Base-by-base conservation (phyloP, 2,329 filamentous ascomycete genomes). In the Fusarium musae region DNA sequence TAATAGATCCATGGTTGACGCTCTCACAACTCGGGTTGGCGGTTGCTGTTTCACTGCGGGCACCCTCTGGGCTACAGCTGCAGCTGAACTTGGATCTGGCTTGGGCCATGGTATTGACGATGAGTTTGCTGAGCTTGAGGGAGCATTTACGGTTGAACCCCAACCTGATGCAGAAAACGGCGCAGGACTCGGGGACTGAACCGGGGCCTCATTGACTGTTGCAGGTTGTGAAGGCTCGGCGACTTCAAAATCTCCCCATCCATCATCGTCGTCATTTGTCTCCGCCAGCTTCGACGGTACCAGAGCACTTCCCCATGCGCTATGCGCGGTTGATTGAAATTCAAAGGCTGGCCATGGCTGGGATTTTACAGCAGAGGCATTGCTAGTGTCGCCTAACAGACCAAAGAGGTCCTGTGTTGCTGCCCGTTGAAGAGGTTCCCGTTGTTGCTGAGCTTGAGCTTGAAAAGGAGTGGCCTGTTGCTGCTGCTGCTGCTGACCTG, bases 231-330 rank as follows among this genome's bases (percentile, higher is more conserved):
- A 69, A 52, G 82, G 79, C 42, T 85, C 81, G 21, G 89, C 89
- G 49, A 87, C 85, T 79, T 92, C 90, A 76, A 93, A 93, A 62
- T 92, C 91, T 2, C 91, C 91, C 87, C 91, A 93, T 34, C 86
- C 88, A 76, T 92, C 90, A 61, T 91, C 90, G 12, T 90, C 87
- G 6, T 88, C 88, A 10, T 69, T 77, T 40, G 77, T 56, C 56
- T 70, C 64, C 54, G 70, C 34, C 63, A 71, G 61, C 61, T 70
- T 69, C 36, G 71, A 66, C 46, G 70, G 74, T 34, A 61, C 53
- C 28, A 63, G 50, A n/a, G 60, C 46, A 37, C 23, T 63, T 49
- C 65, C 54, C 78, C 77, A 80, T 32, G 61, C 53, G 52, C 59
- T 69, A 52, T 75, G 58, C 23, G 50, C 56, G 40, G 47, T 69